A percentile compares a stretch with the other conserved stretches of the same genome.
phyloP scores from a whole-genome alignment of 805 yeast genomes.

The Grigorovia humatica region DNA sequence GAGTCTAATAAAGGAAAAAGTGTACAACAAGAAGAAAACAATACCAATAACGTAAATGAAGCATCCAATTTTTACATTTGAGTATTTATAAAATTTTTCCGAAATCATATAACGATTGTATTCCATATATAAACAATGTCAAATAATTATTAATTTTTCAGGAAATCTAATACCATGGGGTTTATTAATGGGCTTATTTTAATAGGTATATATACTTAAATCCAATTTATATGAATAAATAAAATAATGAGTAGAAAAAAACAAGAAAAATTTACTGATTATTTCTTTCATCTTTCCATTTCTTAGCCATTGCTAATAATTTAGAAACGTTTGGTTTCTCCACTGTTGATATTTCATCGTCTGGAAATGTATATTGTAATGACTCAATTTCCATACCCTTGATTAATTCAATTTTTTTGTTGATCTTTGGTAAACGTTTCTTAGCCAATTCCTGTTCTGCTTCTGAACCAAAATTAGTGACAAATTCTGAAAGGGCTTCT shows the following conservation, averaged over 20 bases:
- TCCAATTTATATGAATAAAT: not conserved
- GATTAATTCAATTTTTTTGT: constrained; percentile 23
- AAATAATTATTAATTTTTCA: not conserved
- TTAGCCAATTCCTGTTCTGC: constrained; percentile 30
- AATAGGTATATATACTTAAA: not conserved
- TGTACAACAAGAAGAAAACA: not conserved
- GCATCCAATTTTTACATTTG: not conserved
- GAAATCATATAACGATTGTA: not conserved
- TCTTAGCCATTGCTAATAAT: constrained; percentile 38
- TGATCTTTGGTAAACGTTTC: constrained; percentile 44
- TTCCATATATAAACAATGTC: not conserved
- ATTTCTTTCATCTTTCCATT: constrained; percentile 33
- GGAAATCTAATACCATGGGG: not conserved
- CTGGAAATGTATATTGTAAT: constrained; percentile 58
- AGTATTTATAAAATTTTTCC: no score
- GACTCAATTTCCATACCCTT: constrained; percentile 45
- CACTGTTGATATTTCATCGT: constrained; percentile 31
- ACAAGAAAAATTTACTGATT: not conserved
- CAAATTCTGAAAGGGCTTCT: constrained; percentile 58
- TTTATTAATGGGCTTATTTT: no score
- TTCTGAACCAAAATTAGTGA: constrained; percentile 46
- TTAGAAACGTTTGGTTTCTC: constrained; percentile 20
- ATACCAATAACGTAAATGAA: not conserved
- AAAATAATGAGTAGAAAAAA: not conserved
- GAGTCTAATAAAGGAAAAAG: not conserved